Conservation (phyloP, 139 green algal species). For the Protoeuglena noctilucae region DNA sequence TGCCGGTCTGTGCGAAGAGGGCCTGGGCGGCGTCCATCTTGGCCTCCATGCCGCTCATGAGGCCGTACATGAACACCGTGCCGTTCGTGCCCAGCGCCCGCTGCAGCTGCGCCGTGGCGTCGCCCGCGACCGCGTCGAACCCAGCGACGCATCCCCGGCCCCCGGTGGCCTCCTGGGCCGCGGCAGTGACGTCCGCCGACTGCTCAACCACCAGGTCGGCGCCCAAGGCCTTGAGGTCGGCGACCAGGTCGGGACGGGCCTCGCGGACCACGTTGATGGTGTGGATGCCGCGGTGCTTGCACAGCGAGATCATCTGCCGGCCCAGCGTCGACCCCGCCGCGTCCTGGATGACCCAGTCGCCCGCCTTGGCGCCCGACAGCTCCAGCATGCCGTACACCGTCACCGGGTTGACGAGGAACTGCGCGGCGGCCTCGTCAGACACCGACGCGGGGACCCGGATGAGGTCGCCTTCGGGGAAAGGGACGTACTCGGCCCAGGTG, state of each 20-base stretch:
- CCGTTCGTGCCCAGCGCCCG: background rate
- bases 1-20: background rate
- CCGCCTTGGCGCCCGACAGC: background rate
- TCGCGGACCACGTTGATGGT: conserved; percentile 15
- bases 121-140: background rate
- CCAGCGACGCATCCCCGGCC: too few relatives aligned
- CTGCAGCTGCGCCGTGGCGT: background rate
- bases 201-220: background rate
- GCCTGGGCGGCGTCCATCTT: background rate
- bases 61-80: background rate
- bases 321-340: background rate
- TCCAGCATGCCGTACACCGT: background rate
- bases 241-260: conserved; percentile 9
- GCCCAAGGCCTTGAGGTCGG: background rate
- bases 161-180: background rate
- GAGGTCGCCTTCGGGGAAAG: background rate
- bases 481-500: background rate
- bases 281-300: conserved; percentile 11
- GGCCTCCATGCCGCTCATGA: background rate
- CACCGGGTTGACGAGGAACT: background rate
- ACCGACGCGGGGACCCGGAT: background rate
- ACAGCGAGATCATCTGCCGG: conserved; percentile 3
- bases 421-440: background rate
- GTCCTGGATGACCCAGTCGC: background rate
- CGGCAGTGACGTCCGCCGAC: background rate